Conservation (phyloP, 2,329 filamentous ascomycete species). For the Pseudomassariella vexata region DNA sequence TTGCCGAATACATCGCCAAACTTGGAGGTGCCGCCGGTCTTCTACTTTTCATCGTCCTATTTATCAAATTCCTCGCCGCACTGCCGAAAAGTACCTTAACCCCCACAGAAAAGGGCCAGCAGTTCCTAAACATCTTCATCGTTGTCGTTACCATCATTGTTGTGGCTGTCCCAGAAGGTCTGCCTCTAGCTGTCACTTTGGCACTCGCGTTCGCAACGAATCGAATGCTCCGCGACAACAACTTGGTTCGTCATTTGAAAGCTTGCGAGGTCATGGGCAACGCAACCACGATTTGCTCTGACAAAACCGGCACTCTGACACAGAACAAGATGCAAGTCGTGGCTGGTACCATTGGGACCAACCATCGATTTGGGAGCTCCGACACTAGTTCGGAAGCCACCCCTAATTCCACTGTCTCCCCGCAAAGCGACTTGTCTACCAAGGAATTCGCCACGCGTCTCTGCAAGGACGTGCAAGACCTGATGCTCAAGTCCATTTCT, state of each 20-base stretch:
- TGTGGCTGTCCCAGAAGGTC: conserved; percentile 71
- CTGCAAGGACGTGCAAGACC: conserved; percentile 38
- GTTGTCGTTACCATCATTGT: conserved; percentile 76
- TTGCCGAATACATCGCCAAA: conserved; percentile 74
- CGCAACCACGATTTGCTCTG: conserved; percentile 64
- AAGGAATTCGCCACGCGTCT: conserved; percentile 43
- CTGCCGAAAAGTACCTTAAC: conserved; percentile 48
- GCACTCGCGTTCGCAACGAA: conserved; percentile 73
- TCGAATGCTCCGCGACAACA: conserved; percentile 72
- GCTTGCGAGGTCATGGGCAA: conserved; percentile 81
- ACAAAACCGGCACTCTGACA: conserved; percentile 63
- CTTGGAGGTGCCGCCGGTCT: conserved; percentile 72
- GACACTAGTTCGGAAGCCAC: conserved; percentile 13
- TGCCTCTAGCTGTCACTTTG: conserved; percentile 72
- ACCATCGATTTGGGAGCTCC: conserved; percentile 46
- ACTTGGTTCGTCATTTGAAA: conserved; percentile 69
- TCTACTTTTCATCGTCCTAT: conserved; percentile 74
- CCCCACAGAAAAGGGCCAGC: conserved; percentile 70
- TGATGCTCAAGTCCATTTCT: conserved; percentile 54
- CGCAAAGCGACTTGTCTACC: conserved; percentile 30
- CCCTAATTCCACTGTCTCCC: conserved; percentile 7
- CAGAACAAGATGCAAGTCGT: conserved; percentile 67
- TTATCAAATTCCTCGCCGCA: conserved; percentile 76
- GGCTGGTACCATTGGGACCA: conserved; percentile 51
- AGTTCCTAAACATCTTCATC: conserved; percentile 71